Evolutionary conservation across 139 green algal species (phyloP).

Genomic region (Nannochloris sp.): DNA sequence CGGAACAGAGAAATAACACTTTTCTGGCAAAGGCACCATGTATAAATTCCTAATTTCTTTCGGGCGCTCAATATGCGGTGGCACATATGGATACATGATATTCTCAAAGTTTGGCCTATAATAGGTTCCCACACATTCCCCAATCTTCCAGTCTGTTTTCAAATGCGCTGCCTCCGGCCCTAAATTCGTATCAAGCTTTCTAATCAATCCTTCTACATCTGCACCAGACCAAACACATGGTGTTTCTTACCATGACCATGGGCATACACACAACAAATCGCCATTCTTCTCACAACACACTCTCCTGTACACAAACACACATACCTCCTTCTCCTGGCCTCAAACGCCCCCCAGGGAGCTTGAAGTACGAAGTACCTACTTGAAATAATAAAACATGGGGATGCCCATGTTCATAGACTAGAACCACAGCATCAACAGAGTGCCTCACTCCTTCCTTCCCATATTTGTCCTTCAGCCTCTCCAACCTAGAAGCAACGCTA

Average conservation of each 20-base stretch:
- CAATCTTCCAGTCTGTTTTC: conserved; percentile 28
- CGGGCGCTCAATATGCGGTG: conserved; percentile 86
- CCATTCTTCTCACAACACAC: not conserved
- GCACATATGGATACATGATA: conserved; percentile 89
- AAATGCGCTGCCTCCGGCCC: conserved; percentile 38
- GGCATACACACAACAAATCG: not conserved
- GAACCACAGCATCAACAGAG: conserved; percentile 77
- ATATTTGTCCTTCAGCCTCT: conserved; percentile 69
- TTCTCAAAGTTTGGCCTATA: conserved; percentile 86
- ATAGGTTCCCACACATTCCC: conserved; percentile 23
- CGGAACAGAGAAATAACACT: conserved; percentile 84
- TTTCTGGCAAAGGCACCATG: conserved; percentile 78
- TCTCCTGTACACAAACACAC: not conserved
- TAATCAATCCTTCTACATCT: conserved; percentile 78
- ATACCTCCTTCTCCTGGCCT: conserved; percentile 81
- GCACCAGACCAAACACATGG: conserved; percentile 6
- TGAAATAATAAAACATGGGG: conserved; percentile 90
- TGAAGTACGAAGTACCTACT: conserved; percentile 64
- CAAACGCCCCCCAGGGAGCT: conserved; percentile 81
- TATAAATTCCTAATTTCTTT: conserved; percentile 88
- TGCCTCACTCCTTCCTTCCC: conserved; percentile 68
- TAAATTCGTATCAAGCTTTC: conserved; percentile 75
- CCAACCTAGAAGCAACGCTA: conserved; percentile 44
- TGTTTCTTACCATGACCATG: no score
- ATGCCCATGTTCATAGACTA: conserved; percentile 88